Evolutionary conservation across 2,329 filamentous ascomycete genomes (phyloP), one percentile per base, ranked within the genome.

Genomic region (Cytospora schulzeri): DNA sequence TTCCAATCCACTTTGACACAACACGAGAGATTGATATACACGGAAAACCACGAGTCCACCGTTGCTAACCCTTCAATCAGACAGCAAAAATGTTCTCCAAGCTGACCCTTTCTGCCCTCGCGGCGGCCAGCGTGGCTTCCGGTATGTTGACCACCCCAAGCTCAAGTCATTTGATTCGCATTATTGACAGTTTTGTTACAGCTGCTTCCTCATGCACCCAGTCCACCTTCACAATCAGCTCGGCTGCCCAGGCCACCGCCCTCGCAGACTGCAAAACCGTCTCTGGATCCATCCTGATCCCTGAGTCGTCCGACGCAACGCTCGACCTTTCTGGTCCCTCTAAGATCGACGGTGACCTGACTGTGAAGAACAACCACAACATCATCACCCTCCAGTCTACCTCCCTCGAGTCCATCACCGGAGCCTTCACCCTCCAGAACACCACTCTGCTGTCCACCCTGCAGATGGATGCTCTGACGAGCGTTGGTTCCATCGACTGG

Each of bases 401-500:
- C 67, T 81, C 83, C 62, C 82, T 98, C 68, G 74, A 79, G 69
- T 79, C 80, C 58, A 91, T 99, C 73, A 84, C 82, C 56, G 88
- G 90, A 57, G 77, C 76, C n/a, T 93, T 97, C 81, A 77, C 80
- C 65, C 80, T 98, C 68, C 79, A 84, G 70, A 86, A 86, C 69
- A 81, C 92, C 63, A 91, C 88, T 67, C 80, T 86, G 41, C 83
- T 99, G 63, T 86, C 84, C 71, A 84, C 80, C 63, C 81, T 98
- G 66, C 81, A 78, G 70, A 88, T 97, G 80, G 79, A 83, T 64
- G 73, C 79, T 29, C 87, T 99, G 65, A 83, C 78, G 67, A 79
- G 79, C 38, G 88, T 96, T 68, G 84, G 85, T 69, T 78, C 79
- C 64, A 89, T 98, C 76, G 78, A 84, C 70, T 93, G 91, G 84